A percentile compares a stretch with the other conserved stretches of the same genome.
Conservation (phyloP, 225 moss, liverwort and hornwort genomes). For the Bryoerythrophyllum caledonicum region DNA sequence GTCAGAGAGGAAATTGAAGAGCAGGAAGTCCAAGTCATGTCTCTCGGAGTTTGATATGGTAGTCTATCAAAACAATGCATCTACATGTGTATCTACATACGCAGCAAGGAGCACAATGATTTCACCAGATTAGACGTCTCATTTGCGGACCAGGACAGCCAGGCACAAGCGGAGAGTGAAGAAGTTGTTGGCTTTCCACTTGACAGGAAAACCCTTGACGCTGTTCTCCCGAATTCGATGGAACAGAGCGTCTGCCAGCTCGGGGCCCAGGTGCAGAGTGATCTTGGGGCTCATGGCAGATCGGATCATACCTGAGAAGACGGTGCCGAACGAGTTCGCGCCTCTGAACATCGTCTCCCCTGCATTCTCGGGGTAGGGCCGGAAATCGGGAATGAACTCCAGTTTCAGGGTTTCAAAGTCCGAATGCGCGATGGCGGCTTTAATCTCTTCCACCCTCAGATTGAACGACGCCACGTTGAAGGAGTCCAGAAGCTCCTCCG, state of each 20-base stretch:
- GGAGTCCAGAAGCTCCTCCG: slow-evolving; percentile 35
- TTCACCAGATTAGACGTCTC: background rate
- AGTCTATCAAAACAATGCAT: background rate
- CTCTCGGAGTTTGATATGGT: background rate
- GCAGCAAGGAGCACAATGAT: background rate
- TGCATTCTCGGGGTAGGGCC: slow-evolving; percentile 1
- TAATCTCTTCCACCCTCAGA: slow-evolving; percentile 36
- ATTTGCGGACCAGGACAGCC: slow-evolving; percentile 31
- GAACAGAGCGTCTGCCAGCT: slow-evolving; percentile 17
- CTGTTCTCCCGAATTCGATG: slow-evolving; percentile 18
- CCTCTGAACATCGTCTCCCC: slow-evolving; percentile 24
- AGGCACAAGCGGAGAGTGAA: slow-evolving; percentile 18
- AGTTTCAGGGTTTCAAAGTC: slow-evolving; percentile 30
- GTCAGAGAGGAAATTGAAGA: background rate
- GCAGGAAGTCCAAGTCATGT: background rate
- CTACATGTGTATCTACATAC: background rate
- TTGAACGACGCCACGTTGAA: slow-evolving; percentile 26
- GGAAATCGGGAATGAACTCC: slow-evolving; percentile 18
- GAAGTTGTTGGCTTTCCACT: slow-evolving; percentile 18
- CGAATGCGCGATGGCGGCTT: slow-evolving; percentile 24
- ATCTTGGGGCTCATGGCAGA: background rate
- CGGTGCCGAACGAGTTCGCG: slow-evolving; percentile 12
- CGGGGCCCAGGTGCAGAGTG: slow-evolving; percentile 17
- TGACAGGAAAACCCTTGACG: slow-evolving; percentile 7
- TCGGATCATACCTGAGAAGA: slow-evolving; percentile 5